A percentile compares a stretch with the other conserved stretches of the same genome.
Conservation (phyloP, 1,284 basidiomycete genomes). For the Cryptococcus deneoformans region DNA sequence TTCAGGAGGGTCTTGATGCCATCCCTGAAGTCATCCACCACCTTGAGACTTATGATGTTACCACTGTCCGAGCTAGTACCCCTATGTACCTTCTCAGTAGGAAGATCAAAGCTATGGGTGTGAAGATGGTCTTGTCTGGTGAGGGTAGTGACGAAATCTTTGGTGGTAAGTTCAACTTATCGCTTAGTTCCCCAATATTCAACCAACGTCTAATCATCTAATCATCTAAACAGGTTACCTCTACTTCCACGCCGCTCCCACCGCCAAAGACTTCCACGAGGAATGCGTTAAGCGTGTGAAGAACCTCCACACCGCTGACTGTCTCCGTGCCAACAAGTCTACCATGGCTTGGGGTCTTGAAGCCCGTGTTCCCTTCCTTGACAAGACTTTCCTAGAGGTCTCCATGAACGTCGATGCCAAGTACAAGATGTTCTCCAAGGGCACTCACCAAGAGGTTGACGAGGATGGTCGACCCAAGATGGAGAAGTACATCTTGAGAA, state of each 20-base stretch:
- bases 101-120: slow-evolving; percentile 99
- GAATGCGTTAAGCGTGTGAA: slow-evolving; percentile 95
- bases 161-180: slow-evolving; percentile 61
- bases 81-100: slow-evolving; percentile 81
- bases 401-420: slow-evolving; percentile 88
- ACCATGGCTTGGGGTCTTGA: slow-evolving; percentile 99
- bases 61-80: slow-evolving; percentile 95
- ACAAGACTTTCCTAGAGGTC: slow-evolving; percentile 93
- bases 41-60: slow-evolving; percentile 98
- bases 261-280: slow-evolving; percentile 86
- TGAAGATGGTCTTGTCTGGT: slow-evolving; percentile 99
- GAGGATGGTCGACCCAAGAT: slow-evolving; percentile 81
- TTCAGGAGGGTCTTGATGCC: slow-evolving; percentile 97
- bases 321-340: slow-evolving; percentile 98
- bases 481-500: slow-evolving; percentile 99
- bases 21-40: slow-evolving; percentile 98
- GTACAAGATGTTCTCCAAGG: slow-evolving; percentile 90
- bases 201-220: neutral
- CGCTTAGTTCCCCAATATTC: neutral
- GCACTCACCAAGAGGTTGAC: slow-evolving; percentile 69
- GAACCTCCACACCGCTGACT: slow-evolving; percentile 97
- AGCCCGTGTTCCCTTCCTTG: slow-evolving; percentile 97
- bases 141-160: slow-evolving; percentile 99
- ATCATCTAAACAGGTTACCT: slow-evolving; percentile 70
- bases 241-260: slow-evolving; percentile 99